Conservation (phyloP, 208 protist species). For the Wallacemonas rigidus region DNA sequence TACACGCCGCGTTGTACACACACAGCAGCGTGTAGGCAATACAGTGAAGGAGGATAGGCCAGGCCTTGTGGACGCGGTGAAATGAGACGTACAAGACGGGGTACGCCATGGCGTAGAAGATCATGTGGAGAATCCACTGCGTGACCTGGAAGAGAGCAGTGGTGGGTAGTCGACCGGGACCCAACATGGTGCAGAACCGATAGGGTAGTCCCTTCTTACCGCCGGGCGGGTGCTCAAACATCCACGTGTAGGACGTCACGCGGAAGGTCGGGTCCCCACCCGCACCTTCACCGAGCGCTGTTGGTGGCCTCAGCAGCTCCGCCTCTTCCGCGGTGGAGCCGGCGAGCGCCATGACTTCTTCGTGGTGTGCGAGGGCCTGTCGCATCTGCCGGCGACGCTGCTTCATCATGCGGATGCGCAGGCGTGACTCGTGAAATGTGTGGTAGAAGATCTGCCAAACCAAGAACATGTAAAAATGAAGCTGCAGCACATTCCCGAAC, state of each 20-base stretch:
- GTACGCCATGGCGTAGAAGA: slow-evolving; percentile 56
- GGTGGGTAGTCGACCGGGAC: slow-evolving; percentile 43
- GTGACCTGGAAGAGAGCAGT: slow-evolving; percentile 52
- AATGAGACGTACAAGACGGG: slow-evolving; percentile 48
- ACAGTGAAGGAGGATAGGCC: slow-evolving; percentile 48
- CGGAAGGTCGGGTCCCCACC: slow-evolving; percentile 40
- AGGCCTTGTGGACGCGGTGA: slow-evolving; percentile 40
- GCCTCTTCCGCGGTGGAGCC: slow-evolving; percentile 34
- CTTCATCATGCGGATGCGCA: slow-evolving; percentile 26
- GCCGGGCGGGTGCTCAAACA: slow-evolving; percentile 66
- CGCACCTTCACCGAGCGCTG: slow-evolving; percentile 34
- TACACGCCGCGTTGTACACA: slow-evolving; percentile 58
- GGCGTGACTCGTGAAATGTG: slow-evolving; percentile 49
- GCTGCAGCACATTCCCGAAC: slow-evolving; percentile 44
- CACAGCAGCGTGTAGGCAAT: slow-evolving; percentile 36
- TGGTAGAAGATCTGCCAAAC: slow-evolving; percentile 70
- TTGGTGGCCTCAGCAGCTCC: slow-evolving; percentile 31
- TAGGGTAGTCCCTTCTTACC: slow-evolving; percentile 54
- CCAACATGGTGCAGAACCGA: slow-evolving; percentile 52
- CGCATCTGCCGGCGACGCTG: slow-evolving; percentile 23
- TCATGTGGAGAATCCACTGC: slow-evolving; percentile 51
- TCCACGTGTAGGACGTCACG: slow-evolving; percentile 71
- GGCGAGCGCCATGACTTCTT: slow-evolving; percentile 44
- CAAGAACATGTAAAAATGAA: slow-evolving; percentile 69
- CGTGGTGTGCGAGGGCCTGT: slow-evolving; percentile 25